Evolutionary conservation across 2,329 filamentous ascomycete genomes (phyloP), one percentile per base, ranked within the genome.

Genomic region (Pseudophaeomoniella oleicola): DNA sequence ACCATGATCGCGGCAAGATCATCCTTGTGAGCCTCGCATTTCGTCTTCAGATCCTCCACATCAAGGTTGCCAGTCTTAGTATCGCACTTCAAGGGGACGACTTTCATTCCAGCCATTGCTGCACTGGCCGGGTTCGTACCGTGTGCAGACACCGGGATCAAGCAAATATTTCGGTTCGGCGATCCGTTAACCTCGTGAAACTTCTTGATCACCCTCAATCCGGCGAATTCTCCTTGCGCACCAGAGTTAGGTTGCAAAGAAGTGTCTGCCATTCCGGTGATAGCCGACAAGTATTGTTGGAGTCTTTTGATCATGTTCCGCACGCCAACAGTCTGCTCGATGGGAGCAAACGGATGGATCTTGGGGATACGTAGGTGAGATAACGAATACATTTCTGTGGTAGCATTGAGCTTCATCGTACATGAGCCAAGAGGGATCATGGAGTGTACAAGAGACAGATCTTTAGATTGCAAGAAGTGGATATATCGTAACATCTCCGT

Each of bases 351-450:
- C 0, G 88, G 88, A 60, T 96, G 88, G 19, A 93, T 68, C 42
- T 79, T 75, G 30, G 81, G 72, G 51, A 87, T 84, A 35, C 78
- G 74, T 1, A 78, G 75, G 60, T 77, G 79, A 1, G 82, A 82
- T 38, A 94, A 71, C 5, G 87, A 81, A 12, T 82, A 72, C 88
- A 96, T 94, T 63, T 94, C 85, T 1, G 83, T 83, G 3, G 87
- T 90, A 30, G 81, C 83, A 56, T 94, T 94, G 37, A 94, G 75
- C 68, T 96, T 96, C 88, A 96, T 96, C 11, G 88, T 96, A 67
- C 88, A 96, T 1, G 88, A 94, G 14, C 88, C 88, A 1, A 96
- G 72, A 2, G 88, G 86, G 42, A 96, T 96, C 88, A 96, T 96
- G 12, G 87, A 94, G 62, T 96, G 88, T 2, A 87, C 83, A 4